Percentiles rank a stretch among this genome's conserved stretches.
phyloP scores from a whole-genome alignment of 2,329 filamentous ascomycete species.

The Hypomyces perniciosus region DNA sequence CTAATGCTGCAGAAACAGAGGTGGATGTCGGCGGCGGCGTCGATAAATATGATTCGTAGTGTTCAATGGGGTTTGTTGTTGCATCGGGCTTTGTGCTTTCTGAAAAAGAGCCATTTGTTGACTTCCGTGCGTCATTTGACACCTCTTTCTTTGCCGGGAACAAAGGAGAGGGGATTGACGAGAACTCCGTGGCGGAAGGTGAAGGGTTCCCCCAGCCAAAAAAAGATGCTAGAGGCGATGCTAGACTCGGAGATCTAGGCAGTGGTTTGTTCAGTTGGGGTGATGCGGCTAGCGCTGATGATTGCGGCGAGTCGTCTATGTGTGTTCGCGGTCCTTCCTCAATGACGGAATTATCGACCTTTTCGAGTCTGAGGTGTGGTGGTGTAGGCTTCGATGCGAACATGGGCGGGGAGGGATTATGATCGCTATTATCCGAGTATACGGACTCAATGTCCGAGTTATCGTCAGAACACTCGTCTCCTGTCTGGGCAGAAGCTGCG shows the following conservation, averaged over 20 bases:
- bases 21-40: slow-evolving; percentile 37
- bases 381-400: slow-evolving; percentile 44
- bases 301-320: slow-evolving; percentile 23
- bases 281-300: slow-evolving; percentile 21
- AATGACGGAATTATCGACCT: slow-evolving; percentile 29
- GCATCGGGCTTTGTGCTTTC: slow-evolving; percentile 36
- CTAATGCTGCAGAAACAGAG: slow-evolving; percentile 42
- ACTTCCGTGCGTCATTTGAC: slow-evolving; percentile 27
- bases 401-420: slow-evolving; percentile 41
- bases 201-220: slow-evolving; percentile 48
- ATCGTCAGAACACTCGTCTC: slow-evolving; percentile 25
- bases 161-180: slow-evolving; percentile 48
- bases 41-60: slow-evolving; percentile 46
- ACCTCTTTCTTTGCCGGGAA: slow-evolving; percentile 35
- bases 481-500: slow-evolving; percentile 21
- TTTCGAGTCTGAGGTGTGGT: slow-evolving; percentile 47
- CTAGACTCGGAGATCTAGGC: slow-evolving; percentile 46
- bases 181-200: slow-evolving; percentile 44
- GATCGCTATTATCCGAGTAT: slow-evolving; percentile 33
- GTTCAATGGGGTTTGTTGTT: slow-evolving; percentile 39
- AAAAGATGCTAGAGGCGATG: slow-evolving; percentile 44
- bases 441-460: slow-evolving; percentile 16
- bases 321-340: slow-evolving; percentile 21
- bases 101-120: slow-evolving; percentile 24
- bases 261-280: slow-evolving; percentile 48